Evolutionary conservation across 306 rosid genomes (phyloP).

Genomic region (Ochetophila trinervis): DNA sequence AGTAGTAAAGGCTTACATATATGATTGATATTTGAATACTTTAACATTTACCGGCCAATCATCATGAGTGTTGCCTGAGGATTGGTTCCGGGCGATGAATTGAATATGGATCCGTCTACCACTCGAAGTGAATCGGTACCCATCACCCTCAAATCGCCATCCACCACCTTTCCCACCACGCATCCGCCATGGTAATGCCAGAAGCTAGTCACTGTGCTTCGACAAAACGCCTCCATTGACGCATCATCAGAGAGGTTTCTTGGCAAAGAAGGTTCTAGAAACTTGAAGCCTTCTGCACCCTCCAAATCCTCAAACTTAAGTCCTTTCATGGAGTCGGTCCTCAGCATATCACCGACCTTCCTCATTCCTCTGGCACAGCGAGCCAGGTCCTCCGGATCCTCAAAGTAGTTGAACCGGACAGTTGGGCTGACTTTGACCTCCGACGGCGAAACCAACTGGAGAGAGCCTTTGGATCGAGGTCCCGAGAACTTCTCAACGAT

Average conservation of each 20-base stretch:
- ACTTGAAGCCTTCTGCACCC: conserved; percentile 3
- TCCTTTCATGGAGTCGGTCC: background rate
- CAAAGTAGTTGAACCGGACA: background rate
- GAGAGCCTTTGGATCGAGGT: conserved; percentile 11
- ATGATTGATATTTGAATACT: no score
- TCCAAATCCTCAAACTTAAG: conserved; percentile 1
- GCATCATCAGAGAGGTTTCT: no score
- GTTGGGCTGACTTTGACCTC: background rate
- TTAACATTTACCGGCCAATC: conserved; percentile 12
- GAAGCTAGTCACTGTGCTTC: conserved; percentile 5
- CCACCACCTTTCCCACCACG: conserved; percentile 26
- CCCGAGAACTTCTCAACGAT: background rate
- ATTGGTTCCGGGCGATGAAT: conserved; percentile 21
- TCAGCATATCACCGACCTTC: conserved; percentile 14
- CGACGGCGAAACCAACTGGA: background rate
- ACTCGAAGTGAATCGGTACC: conserved; percentile 15
- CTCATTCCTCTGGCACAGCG: conserved; percentile 13
- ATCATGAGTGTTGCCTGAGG: conserved; percentile 26
- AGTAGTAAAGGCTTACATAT: no score
- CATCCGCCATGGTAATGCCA: conserved; percentile 36
- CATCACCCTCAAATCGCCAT: conserved; percentile 6
- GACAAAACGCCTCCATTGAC: no score
- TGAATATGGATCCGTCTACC: conserved; percentile 24
- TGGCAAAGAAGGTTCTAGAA: conserved; percentile 8
- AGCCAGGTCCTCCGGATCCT: background rate